phyloP scores from a whole-genome alignment of 1,284 basidiomycete genomes.

The Athelia psychrophila region DNA sequence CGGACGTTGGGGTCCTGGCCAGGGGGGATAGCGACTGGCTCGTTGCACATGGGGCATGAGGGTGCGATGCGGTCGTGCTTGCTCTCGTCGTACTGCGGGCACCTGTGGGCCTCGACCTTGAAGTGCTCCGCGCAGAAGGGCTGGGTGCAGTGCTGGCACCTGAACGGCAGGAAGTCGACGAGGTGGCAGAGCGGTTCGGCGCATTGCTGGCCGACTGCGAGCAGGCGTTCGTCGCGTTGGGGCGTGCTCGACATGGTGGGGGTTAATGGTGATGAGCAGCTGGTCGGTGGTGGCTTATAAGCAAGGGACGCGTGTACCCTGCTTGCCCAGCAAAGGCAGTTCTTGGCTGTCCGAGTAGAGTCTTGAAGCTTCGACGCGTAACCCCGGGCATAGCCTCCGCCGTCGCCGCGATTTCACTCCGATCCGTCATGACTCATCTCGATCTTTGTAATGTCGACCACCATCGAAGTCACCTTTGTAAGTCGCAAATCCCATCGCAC shows the following conservation, averaged over 20 bases:
- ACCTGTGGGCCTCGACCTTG: conserved; percentile 59
- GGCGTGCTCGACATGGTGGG: conserved; percentile 2
- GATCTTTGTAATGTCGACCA: not conserved
- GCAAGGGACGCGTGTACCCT: not conserved
- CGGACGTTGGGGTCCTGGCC: conserved; percentile 75
- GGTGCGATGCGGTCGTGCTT: conserved; percentile 72
- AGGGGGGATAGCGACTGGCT: conserved; percentile 64
- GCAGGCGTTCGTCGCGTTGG: conserved; percentile 50
- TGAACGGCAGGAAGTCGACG: conserved; percentile 81
- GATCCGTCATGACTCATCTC: not conserved
- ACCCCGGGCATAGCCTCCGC: not conserved
- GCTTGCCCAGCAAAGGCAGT: too few relatives aligned
- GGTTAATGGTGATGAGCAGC: conserved; percentile 24
- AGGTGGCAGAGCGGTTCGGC: conserved; percentile 58
- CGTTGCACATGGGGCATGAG: conserved; percentile 71
- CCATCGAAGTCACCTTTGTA: conserved; percentile 7
- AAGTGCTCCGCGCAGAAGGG: conserved; percentile 77
- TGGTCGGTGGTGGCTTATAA: conserved; percentile 7
- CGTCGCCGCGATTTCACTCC: not conserved
- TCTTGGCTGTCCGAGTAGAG: too few relatives aligned
- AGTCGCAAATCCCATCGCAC: conserved; percentile 5
- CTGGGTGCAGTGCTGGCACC: conserved; percentile 68
- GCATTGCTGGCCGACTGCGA: conserved; percentile 71
- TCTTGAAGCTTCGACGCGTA: not conserved
- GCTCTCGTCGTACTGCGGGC: conserved; percentile 65